A percentile compares a stretch with the other conserved stretches of the same genome.
phyloP scores from a whole-genome alignment of 78 protist species.

The Dictyostelium discoideum region DNA sequence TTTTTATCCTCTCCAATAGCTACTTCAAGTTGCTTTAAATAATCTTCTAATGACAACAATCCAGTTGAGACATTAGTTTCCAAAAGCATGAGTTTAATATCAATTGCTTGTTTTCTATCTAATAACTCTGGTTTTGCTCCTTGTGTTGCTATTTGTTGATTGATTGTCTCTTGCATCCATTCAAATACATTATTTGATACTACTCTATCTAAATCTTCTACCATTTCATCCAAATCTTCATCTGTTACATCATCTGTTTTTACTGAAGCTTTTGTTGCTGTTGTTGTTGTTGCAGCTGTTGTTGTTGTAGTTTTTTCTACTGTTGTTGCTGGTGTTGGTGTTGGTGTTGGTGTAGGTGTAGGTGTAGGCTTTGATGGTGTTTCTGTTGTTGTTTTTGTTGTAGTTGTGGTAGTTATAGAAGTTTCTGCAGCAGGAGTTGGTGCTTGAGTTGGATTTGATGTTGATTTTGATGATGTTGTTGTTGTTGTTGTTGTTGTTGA shows the following conservation, averaged over 20 bases:
- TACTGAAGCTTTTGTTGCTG: not conserved
- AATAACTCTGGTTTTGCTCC: constrained; percentile 38
- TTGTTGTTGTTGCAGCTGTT: not conserved
- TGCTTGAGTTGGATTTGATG: not conserved
- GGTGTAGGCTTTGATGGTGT: not conserved
- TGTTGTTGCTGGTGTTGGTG: not conserved
- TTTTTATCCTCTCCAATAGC: constrained; percentile 40
- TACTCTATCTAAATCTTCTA: constrained; percentile 27
- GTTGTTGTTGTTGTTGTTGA: not conserved
- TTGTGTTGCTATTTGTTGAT: constrained; percentile 3
- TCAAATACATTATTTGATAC: constrained; percentile 72
- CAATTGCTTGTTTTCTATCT: constrained; percentile 70
- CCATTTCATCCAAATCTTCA: constrained; percentile 9
- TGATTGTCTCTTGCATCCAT: not conserved
- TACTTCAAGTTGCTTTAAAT: constrained; percentile 27
- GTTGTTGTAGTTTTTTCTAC: not conserved
- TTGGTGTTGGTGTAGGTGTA: not conserved
- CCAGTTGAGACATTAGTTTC: constrained; percentile 56
- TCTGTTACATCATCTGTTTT: not conserved
- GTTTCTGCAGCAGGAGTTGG: not conserved
- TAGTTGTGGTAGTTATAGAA: not conserved
- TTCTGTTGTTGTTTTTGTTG: not conserved
- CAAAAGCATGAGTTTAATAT: constrained; percentile 42
- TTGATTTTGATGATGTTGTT: not conserved
- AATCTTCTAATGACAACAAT: constrained; percentile 17